Percentiles rank a stretch among this genome's conserved stretches.
Conservation (phyloP, 148 eudicot genomes). For the Nepenthes gracilis region DNA sequence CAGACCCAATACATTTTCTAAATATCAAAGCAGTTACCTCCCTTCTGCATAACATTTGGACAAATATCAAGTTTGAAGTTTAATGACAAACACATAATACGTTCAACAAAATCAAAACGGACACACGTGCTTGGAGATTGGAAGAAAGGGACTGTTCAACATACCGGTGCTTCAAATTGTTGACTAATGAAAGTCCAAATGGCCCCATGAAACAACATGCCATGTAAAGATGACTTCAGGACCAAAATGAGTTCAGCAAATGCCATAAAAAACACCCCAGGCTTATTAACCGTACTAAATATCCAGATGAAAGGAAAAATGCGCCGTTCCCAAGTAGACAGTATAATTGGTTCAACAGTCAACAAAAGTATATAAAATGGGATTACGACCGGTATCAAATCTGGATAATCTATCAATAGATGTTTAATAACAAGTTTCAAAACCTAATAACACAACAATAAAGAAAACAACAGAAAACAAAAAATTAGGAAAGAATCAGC, state of each 20-base stretch:
- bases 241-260: no score
- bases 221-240: neutral
- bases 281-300: no score
- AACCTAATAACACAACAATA: conserved; percentile 26
- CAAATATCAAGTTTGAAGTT: neutral
- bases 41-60: neutral
- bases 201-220: no score
- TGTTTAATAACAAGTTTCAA: conserved; percentile 78
- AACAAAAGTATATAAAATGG: neutral
- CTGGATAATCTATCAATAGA: conserved; percentile 58
- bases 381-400: conserved; percentile 67
- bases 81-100: neutral
- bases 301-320: no score
- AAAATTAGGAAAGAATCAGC: neutral
- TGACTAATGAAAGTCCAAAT: no score
- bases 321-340: no score
- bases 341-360: no score
- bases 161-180: no score
- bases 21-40: neutral
- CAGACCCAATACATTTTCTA: neutral
- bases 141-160: no score
- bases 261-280: no score
- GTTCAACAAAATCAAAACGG: no score
- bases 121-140: no score
- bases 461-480: neutral